Percentiles rank a stretch among this genome's conserved stretches.
Evolutionary conservation across 768 basidiomycete species (phyloP).

Genomic region (Rhizopogon salebrosus): DNA sequence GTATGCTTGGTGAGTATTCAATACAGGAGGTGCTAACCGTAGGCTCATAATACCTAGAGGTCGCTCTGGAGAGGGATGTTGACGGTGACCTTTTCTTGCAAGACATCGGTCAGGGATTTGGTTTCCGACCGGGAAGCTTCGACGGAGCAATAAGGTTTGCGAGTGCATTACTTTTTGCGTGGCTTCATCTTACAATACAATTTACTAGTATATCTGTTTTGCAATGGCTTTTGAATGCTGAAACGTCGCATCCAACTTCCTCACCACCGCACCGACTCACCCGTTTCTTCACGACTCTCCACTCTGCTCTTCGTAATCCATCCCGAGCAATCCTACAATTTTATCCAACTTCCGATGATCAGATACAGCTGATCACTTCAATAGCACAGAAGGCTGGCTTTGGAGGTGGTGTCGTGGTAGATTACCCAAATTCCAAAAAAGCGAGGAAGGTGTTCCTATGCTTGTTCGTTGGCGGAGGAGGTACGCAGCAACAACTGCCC

Average conservation of each 20-base stretch:
- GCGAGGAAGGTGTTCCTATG: constrained; percentile 94
- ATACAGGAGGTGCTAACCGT: neutral
- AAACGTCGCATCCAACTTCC: constrained; percentile 84
- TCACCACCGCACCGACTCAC: constrained; percentile 81
- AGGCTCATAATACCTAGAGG: constrained; percentile 50
- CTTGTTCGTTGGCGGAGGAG: constrained; percentile 82
- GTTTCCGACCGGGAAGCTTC: constrained; percentile 94
- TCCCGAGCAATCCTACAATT: constrained; percentile 89
- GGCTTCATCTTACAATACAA: neutral
- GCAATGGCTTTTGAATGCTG: constrained; percentile 97
- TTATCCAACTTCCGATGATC: constrained; percentile 96
- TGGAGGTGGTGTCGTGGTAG: constrained; percentile 92
- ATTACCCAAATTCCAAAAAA: constrained; percentile 96
- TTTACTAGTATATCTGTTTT: constrained; percentile 85
- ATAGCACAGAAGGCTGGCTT: constrained; percentile 94
- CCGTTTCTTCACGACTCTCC: constrained; percentile 90
- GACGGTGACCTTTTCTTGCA: constrained; percentile 96
- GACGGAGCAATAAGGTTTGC: constrained; percentile 93
- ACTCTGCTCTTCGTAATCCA: constrained; percentile 80
- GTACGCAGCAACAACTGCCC: constrained; percentile 65
- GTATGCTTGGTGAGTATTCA: constrained; percentile 80
- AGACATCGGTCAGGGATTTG: constrained; percentile 97
- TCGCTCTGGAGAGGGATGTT: constrained; percentile 91
- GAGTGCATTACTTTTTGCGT: neutral
- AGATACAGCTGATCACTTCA: constrained; percentile 90